A percentile compares a stretch with the other conserved stretches of the same genome.
Conservation (phyloP, 2,329 filamentous ascomycete genomes). For the Aspergillus proliferans region DNA sequence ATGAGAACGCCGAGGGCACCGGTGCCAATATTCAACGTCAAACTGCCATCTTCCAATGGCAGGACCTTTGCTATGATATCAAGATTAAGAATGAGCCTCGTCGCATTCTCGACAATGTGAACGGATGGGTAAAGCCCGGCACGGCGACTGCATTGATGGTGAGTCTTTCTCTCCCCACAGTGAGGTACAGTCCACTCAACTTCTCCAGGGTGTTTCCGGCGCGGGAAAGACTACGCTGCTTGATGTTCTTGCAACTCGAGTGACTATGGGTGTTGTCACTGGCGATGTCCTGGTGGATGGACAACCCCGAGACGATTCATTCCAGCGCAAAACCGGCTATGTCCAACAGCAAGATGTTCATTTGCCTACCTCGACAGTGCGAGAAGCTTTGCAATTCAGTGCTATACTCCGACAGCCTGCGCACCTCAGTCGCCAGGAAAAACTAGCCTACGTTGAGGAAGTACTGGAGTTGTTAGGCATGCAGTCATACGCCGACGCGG, state of each 20-base stretch:
- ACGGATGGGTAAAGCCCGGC: conserved; percentile 90
- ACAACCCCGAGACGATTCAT: conserved; percentile 65
- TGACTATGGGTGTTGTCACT: conserved; percentile 80
- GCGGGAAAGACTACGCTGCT: conserved; percentile 92
- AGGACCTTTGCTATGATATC: conserved; percentile 75
- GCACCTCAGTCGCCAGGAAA: conserved; percentile 65
- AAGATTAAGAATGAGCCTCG: conserved; percentile 70
- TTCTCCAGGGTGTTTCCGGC: conserved; percentile 63
- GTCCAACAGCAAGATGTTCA: conserved; percentile 92
- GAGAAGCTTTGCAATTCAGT: conserved; percentile 81
- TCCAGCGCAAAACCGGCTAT: conserved; percentile 88
- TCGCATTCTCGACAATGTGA: conserved; percentile 74
- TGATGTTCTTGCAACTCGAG: conserved; percentile 77
- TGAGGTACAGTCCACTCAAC: too few species aligned
- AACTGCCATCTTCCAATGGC: conserved; percentile 79
- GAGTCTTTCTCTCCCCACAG: too few species aligned
- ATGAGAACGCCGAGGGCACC: conserved; percentile 17
- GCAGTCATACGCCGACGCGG: conserved; percentile 80
- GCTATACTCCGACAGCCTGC: conserved; percentile 78
- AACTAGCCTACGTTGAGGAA: conserved; percentile 80
- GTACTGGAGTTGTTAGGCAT: conserved; percentile 88
- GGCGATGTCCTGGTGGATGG: conserved; percentile 84
- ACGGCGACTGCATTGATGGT: conserved; percentile 76
- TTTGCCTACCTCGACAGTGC: conserved; percentile 73
- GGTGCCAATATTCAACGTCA: conserved; percentile 52